These are phyloP conservation scores for Neurospora sp. DNA, from an alignment of 495 filamentous ascomycete species.

Conservation along the genomic window DNA sequence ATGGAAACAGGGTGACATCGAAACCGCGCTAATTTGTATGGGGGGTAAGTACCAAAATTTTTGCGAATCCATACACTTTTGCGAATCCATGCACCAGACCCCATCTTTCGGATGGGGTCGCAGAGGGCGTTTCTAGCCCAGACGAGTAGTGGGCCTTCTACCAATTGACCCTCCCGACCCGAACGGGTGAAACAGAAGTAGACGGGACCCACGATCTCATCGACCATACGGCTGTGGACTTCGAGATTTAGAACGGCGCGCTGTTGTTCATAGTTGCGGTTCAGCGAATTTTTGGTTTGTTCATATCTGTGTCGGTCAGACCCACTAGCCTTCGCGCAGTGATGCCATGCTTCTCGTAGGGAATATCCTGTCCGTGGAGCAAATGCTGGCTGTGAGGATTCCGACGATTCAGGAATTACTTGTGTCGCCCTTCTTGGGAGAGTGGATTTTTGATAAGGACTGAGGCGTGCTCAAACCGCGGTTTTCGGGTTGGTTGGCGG, in stretches of 20 bases:
- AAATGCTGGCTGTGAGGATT: neutral
- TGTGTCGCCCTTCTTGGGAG: neutral
- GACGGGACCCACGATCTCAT: neutral
- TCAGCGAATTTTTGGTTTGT: neutral
- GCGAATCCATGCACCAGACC: no score
- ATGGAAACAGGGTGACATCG: no score
- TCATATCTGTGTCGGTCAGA: neutral
- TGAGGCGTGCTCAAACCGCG: conserved; percentile 28
- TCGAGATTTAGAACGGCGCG: neutral
- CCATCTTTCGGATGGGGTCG: no score
- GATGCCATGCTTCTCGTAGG: neutral
- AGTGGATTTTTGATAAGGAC: conserved; percentile 2
- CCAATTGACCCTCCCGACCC: neutral
- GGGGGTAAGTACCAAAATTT: no score
- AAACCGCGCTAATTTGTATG: no score
- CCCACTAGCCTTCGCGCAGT: neutral
- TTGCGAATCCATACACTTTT: no score
- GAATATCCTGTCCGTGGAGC: neutral
- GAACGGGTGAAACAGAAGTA: neutral
- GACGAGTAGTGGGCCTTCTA: neutral
- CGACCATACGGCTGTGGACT: neutral
- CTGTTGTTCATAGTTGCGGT: neutral
- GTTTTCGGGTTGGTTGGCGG: conserved; percentile 26
- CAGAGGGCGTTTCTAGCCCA: no score
- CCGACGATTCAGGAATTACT: neutral